phyloP scores from a whole-genome alignment of 768 basidiomycete genomes.

The Chalciporus piperatus region DNA sequence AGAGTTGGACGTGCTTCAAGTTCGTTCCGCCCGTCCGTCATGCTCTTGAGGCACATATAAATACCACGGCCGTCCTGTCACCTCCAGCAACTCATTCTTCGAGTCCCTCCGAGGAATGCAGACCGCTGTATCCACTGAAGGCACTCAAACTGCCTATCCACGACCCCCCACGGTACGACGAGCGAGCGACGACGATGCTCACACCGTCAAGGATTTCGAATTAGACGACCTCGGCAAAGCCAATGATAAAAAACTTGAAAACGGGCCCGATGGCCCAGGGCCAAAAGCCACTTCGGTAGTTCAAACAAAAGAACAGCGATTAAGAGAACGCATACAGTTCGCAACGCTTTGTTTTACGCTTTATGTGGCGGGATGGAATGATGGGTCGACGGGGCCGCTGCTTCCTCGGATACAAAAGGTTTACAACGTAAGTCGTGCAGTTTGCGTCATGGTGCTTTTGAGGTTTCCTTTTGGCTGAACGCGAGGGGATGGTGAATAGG shows the following conservation, averaged over 20 bases:
- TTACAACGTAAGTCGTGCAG: conserved; percentile 31
- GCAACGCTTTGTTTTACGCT: conserved; percentile 33
- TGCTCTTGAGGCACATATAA: background rate
- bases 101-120: conserved; percentile 12
- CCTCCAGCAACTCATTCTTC: background rate
- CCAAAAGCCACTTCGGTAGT: background rate
- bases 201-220: conserved; percentile 1
- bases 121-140: conserved; percentile 2
- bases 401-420: conserved; percentile 37
- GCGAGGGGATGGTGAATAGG: conserved; percentile 18
- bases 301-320: conserved; percentile 20
- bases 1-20: too few relatives aligned
- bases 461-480: background rate
- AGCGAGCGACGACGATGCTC: background rate
- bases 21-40: too few relatives aligned
- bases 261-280: background rate
- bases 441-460: background rate
- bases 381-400: conserved; percentile 38
- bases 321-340: conserved; percentile 31
- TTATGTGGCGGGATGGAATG: conserved; percentile 39
- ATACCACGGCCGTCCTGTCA: background rate
- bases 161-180: conserved; percentile 7
- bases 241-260: background rate
- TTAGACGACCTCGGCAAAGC: conserved; percentile 1
- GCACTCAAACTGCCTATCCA: background rate